Percentiles rank a stretch among this genome's conserved stretches.
Conservation (phyloP, 805 yeast genomes). For the Suhomyces canberraensis region DNA sequence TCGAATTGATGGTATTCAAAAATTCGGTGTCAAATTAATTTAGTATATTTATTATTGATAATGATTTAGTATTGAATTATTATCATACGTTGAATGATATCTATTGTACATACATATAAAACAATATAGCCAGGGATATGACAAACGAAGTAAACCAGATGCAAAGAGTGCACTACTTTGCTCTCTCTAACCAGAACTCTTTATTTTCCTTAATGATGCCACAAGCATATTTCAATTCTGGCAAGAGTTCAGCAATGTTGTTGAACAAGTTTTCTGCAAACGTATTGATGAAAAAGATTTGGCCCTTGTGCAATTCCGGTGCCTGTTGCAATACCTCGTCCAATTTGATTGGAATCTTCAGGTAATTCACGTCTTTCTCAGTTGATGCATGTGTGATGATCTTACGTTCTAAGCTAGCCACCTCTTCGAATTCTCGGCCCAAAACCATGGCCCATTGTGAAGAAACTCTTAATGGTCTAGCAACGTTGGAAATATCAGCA, state of each 20-base stretch:
- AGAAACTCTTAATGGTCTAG: slow-evolving; percentile 72
- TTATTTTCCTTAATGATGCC: slow-evolving; percentile 53
- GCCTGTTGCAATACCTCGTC: slow-evolving; percentile 44
- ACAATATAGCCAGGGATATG: neutral
- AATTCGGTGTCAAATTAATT: no score
- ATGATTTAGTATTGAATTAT: no score
- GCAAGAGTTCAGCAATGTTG: slow-evolving; percentile 58
- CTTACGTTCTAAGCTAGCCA: slow-evolving; percentile 48
- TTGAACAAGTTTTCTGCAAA: slow-evolving; percentile 78
- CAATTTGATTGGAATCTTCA: slow-evolving; percentile 37
- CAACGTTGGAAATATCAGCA: slow-evolving; percentile 93
- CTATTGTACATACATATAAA: neutral
- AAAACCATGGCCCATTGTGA: slow-evolving; percentile 86
- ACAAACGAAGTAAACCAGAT: neutral
- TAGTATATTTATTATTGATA: no score
- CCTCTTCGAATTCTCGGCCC: slow-evolving; percentile 72
- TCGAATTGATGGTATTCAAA: no score
- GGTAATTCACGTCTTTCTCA: slow-evolving; percentile 18
- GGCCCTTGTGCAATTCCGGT: slow-evolving; percentile 63
- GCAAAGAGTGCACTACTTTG: neutral
- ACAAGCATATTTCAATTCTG: slow-evolving; percentile 55
- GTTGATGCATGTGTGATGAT: slow-evolving; percentile 7
- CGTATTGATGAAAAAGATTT: slow-evolving; percentile 75
- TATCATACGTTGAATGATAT: no score
- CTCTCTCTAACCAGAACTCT: slow-evolving; percentile 46